Evolutionary conservation across 805 yeast genomes (phyloP), one percentile per base, ranked within the genome.

Genomic region (Kregervanrija pseudodelftensis): DNA sequence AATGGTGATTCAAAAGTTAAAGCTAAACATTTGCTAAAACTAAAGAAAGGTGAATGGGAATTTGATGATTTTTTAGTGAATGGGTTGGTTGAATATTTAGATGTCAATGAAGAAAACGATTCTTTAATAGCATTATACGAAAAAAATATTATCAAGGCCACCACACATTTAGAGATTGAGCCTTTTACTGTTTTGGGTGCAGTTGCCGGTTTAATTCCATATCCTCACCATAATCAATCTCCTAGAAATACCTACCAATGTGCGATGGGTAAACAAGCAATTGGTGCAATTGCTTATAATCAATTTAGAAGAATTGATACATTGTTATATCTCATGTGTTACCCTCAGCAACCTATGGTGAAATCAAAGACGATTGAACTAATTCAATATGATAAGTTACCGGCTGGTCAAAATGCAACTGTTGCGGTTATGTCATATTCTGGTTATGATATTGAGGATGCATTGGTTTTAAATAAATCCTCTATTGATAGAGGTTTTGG

Each of bases 251-350:
- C 95, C 4, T 86, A 86, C 67, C 95, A 86, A 66, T 86, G 95
- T 74, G 95, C 95, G 61, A 86, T 86, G 95, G 95, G 96, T 80
- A 88, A 88, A 68, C 99, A 93, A 70, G 99, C 99, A n/a, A 91
- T 93, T 65, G 99, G 99, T 55, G 98, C 98, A 2, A 93, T 93
- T 66, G 96, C 95, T 10, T 93, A 93, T 64, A 93, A 93, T 65
- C 99, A 93, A 67, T 86, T 93, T 69, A 78, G 88, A 61, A 82
- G 99, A 65, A 91, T 93, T 53, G 99, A 93, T 60, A 93, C 99
- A 1, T 68, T 93, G 59, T 70, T 93, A 52, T 93, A 93, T 60
- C 72, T 93, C 52, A 86, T 93, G 96, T 95, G 89, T n/a, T 93
- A 93, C 61, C 99, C 99, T 4, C 98, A 93, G 67, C 98, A 93